Evolutionary conservation across 805 yeast genomes (phyloP).

Genomic region (Wickerhamomyces ciferrii): DNA sequence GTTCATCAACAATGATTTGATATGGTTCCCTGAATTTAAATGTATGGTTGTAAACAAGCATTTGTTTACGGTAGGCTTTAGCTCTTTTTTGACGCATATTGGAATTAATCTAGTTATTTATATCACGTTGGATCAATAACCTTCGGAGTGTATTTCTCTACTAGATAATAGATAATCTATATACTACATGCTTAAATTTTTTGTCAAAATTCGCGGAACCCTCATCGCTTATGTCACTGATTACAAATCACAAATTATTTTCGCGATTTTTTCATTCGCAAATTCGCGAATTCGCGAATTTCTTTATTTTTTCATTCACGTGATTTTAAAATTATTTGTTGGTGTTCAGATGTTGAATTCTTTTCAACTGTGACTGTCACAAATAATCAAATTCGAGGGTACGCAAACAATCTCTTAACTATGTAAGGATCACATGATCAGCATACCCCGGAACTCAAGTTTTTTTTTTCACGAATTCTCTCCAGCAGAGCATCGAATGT

Average conservation of each 20-base stretch:
- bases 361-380: not conserved
- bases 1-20: constrained; percentile 84
- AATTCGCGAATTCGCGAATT: not conserved
- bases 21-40: constrained; percentile 93
- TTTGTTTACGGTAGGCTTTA: constrained; percentile 87
- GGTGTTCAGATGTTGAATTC: not conserved
- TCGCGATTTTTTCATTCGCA: too few species aligned
- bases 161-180: not conserved
- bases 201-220: not conserved
- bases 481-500: not conserved
- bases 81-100: constrained; percentile 95
- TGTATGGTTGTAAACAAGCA: constrained; percentile 77
- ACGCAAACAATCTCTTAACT: not conserved
- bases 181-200: not conserved
- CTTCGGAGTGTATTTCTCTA: not conserved
- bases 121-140: too few species aligned
- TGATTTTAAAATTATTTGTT: not conserved
- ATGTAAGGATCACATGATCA: not conserved
- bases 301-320: too few species aligned
- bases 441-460: not conserved
- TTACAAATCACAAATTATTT: too few species aligned
- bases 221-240: not conserved
- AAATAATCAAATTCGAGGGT: not conserved
- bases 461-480: not conserved
- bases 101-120: too few species aligned